Percentiles rank a stretch among this genome's conserved stretches.
phyloP scores from a whole-genome alignment of 352 stramenopile genomes.

The Pythium dissotocum region DNA sequence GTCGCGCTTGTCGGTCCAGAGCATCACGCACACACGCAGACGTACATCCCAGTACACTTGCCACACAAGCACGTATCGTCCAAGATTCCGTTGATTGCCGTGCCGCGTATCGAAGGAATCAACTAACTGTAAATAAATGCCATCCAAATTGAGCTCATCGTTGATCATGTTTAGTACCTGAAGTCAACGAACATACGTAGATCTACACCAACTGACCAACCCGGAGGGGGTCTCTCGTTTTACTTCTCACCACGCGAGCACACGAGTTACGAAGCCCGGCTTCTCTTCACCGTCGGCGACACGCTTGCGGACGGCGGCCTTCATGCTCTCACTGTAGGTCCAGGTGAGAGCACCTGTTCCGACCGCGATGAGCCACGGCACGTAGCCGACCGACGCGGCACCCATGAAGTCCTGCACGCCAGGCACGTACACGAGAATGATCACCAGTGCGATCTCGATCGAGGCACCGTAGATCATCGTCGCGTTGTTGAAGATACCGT shows the following conservation, averaged over 20 bases:
- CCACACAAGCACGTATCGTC: constrained; percentile 19
- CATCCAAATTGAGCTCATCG: no score
- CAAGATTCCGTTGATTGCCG: constrained; percentile 58
- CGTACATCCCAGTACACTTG: constrained; percentile 1
- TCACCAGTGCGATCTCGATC: constrained; percentile 42
- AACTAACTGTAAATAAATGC: no score
- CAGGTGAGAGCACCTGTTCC: constrained; percentile 36
- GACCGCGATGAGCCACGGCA: constrained; percentile 48
- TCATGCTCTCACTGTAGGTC: constrained; percentile 46
- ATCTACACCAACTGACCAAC: no score
- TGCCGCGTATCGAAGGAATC: constrained; percentile 63
- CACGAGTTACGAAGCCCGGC: background rate
- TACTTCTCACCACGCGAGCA: background rate
- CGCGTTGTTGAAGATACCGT: constrained; percentile 72
- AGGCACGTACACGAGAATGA: constrained; percentile 52
- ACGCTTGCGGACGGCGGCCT: constrained; percentile 7
- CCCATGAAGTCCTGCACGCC: constrained; percentile 46
- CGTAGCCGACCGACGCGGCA: constrained; percentile 35
- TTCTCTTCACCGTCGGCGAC: background rate
- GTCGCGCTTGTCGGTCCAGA: background rate
- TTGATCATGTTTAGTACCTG: no score
- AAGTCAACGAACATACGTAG: no score
- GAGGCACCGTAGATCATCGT: constrained; percentile 70
- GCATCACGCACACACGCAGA: background rate
- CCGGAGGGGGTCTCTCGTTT: no score